Conservation (phyloP, 371 early-diverging fungal species). For the Lichtheimia ramosa region DNA sequence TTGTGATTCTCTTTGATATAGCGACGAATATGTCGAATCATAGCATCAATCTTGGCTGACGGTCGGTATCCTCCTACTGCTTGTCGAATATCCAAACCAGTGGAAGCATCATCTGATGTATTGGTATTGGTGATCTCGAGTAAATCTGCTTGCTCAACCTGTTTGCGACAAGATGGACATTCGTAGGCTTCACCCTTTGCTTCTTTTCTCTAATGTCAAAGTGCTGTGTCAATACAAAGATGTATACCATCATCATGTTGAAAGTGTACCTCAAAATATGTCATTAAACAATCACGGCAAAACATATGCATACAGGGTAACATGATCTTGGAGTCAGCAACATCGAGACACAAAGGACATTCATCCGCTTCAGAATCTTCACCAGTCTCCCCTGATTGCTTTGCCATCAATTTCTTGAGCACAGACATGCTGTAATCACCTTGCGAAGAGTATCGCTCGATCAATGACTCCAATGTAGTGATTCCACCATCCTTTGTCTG, state of each 20-base stretch:
- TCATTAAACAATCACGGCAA: conserved; percentile 62
- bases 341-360: conserved; percentile 56
- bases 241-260: neutral
- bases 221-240: neutral
- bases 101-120: conserved; percentile 1
- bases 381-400: neutral
- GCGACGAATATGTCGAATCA: conserved; percentile 48
- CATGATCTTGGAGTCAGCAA: conserved; percentile 50
- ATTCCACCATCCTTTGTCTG: conserved; percentile 26
- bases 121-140: conserved; percentile 40
- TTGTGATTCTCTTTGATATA: conserved; percentile 35
- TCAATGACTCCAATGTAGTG: conserved; percentile 44
- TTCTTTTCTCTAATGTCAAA: conserved; percentile 42
- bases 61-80: conserved; percentile 53
- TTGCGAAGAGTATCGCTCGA: conserved; percentile 35
- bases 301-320: conserved; percentile 70
- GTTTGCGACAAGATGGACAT: conserved; percentile 65
- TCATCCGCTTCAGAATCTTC: conserved; percentile 12
- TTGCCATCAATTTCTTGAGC: conserved; percentile 10
- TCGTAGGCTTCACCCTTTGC: conserved; percentile 53
- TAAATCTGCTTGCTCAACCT: conserved; percentile 51
- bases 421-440: conserved; percentile 17
- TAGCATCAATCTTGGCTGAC: conserved; percentile 65
- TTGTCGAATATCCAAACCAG: conserved; percentile 33
- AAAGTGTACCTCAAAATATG: conserved; percentile 51